phyloP scores from a whole-genome alignment of 495 filamentous ascomycete species.

The Podospora didyma region DNA sequence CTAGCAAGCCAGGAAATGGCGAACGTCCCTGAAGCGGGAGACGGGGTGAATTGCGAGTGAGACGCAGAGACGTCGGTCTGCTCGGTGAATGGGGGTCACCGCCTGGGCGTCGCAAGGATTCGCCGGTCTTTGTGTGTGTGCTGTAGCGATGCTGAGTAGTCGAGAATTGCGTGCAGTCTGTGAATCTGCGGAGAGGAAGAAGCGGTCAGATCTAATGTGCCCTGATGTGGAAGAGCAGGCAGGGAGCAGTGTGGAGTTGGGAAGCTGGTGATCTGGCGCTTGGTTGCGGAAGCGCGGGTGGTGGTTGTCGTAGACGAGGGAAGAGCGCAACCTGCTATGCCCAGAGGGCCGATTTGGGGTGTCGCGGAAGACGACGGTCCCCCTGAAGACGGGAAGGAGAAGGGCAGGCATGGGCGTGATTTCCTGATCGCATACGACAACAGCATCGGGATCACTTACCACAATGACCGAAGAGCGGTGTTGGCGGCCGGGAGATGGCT shows the following conservation, averaged over 20 bases:
- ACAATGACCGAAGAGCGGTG: conserved; percentile 28
- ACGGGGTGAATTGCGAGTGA: not conserved
- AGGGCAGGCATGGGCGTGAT: conserved; percentile 8
- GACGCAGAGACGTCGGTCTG: conserved; percentile 11
- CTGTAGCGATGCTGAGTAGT: not conserved
- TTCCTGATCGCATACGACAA: conserved; percentile 35
- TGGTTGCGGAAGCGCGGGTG: not conserved
- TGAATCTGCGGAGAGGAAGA: not conserved
- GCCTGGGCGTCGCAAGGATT: conserved; percentile 6
- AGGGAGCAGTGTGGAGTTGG: not conserved
- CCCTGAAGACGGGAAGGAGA: conserved; percentile 15
- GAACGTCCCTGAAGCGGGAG: not conserved
- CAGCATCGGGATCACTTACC: conserved; percentile 36
- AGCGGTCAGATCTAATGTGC: not conserved
- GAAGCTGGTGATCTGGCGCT: not conserved
- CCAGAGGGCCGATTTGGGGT: not conserved
- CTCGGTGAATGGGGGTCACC: conserved; percentile 17
- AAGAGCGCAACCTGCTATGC: conserved; percentile 13
- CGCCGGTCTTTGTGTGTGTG: not conserved
- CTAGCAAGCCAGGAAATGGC: conserved; percentile 2
- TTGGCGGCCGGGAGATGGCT: conserved; percentile 22
- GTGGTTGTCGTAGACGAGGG: not conserved
- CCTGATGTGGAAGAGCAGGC: not conserved
- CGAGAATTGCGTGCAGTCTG: conserved; percentile 1
- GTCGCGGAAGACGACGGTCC: not conserved